Base-by-base conservation (phyloP, 163 green algal species). In the Smithsoniella earleae region DNA sequence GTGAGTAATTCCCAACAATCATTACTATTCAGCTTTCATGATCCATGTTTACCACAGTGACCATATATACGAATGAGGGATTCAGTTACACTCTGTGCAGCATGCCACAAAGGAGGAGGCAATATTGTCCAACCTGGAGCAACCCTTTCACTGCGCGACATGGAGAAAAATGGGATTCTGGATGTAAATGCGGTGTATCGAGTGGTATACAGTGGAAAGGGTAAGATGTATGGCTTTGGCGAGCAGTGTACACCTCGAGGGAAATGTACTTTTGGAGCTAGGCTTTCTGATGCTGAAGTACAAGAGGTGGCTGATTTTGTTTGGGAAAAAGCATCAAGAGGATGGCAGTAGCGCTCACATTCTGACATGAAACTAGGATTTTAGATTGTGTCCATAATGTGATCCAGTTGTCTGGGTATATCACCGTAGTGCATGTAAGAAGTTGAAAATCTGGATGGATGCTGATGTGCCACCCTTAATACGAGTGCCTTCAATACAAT, bases 221-320 rank as follows among this genome's bases (percentile, higher is more conserved):
- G 75, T 38, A 86, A 83, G 54, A 95, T 95, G 88, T 89, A 89
- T 2, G 88, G 88, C n/a, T 95, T 86, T 76, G 88, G 88, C 2
- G 62, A 81, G 38, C 78, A 87, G 2, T 95, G 88, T 73, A 78
- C 86, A 1, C 88, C 88, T 16, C 77, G 88, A 82, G 86, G 84
- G n/a, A 64, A 86, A 43, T 95, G 88, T 77, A 94, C 88, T 0
- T 95, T 95, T 81, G 86, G 79, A 0, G 40, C 77, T 0, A 77
- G 86, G 1, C 78, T 93, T 36, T 82, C 73, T 3, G 86, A 93
- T 63, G 79, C 84, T 5, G 83, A 94, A 49, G 81, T 95, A 20
- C 22, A 28, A 2, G 77, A 74, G 25, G 69, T 93, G 66, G 78
- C 81, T 1, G 43, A 78, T 1, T 91, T 85, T 54, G 82, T 93